phyloP scores from a whole-genome alignment of 2,329 filamentous ascomycete species.

The Arthrobotrys musiformis region DNA sequence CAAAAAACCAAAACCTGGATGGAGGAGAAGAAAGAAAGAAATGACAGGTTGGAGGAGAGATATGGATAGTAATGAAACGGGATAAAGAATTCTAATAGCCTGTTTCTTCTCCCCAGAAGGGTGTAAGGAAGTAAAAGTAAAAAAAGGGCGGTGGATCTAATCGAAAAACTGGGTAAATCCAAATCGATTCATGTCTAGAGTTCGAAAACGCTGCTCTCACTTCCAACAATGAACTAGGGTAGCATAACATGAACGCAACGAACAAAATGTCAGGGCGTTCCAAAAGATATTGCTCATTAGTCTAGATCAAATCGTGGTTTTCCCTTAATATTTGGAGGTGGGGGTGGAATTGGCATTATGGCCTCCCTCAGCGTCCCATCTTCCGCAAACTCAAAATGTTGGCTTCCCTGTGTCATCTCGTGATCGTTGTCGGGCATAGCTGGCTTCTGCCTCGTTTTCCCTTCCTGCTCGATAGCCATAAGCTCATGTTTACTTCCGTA shows the following conservation, averaged over 20 bases:
- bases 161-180: neutral
- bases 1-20: no score
- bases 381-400: conserved; percentile 30
- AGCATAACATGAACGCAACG: neutral
- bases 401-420: conserved; percentile 45
- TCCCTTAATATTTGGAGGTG: conserved; percentile 7
- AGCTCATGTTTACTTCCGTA: conserved; percentile 31
- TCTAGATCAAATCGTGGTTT: conserved; percentile 35
- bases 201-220: neutral
- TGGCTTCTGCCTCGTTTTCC: conserved; percentile 9
- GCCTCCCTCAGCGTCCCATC: conserved; percentile 35
- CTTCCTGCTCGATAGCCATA: conserved; percentile 24
- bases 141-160: no score
- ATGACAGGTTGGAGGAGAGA: no score
- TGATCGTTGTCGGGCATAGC: conserved; percentile 28
- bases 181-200: neutral
- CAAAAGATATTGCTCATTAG: conserved; percentile 4
- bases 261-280: neutral
- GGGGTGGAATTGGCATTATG: conserved; percentile 34
- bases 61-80: no score
- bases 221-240: neutral
- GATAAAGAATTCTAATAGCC: neutral
- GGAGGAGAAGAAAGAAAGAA: no score
- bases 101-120: neutral
- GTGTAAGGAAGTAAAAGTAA: neutral